Evolutionary conservation across 495 filamentous ascomycete species (phyloP).

Genomic region (Talaromyces wortmannii): DNA sequence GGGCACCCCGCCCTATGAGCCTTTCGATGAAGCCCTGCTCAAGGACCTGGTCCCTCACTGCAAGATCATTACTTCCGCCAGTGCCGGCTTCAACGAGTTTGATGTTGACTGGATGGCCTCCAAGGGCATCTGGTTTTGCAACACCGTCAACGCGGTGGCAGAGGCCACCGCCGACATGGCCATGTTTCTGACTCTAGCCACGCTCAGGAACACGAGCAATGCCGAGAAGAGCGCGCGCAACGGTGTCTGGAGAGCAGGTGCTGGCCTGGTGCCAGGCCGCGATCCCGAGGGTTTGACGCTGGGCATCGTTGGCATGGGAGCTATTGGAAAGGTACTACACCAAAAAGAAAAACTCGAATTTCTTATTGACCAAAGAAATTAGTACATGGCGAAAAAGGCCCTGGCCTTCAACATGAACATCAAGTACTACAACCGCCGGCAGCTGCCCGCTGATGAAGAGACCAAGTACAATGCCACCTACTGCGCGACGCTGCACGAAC

Average conservation of each 20-base stretch:
- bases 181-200: conserved; percentile 61
- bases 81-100: conserved; percentile 33
- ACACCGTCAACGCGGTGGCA: conserved; percentile 60
- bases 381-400: conserved; percentile 31
- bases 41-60: conserved; percentile 13
- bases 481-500: conserved; percentile 9
- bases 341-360: neutral
- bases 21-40: conserved; percentile 29
- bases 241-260: conserved; percentile 39
- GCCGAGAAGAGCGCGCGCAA: conserved; percentile 43
- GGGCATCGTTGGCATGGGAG: conserved; percentile 71
- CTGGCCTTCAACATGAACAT: conserved; percentile 46
- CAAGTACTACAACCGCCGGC: conserved; percentile 51
- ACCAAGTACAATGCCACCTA: conserved; percentile 7
- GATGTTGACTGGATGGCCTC: conserved; percentile 25
- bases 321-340: conserved; percentile 47
- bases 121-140: conserved; percentile 43
- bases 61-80: conserved; percentile 25
- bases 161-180: conserved; percentile 66
- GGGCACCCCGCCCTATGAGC: conserved; percentile 30
- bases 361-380: neutral
- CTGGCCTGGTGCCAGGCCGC: conserved; percentile 24
- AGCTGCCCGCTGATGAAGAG: conserved; percentile 30
- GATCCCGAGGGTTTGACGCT: conserved; percentile 49
- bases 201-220: conserved; percentile 51